Evolutionary conservation across 345 rosid species (phyloP).

Genomic region (Theobroma cacao): DNA sequence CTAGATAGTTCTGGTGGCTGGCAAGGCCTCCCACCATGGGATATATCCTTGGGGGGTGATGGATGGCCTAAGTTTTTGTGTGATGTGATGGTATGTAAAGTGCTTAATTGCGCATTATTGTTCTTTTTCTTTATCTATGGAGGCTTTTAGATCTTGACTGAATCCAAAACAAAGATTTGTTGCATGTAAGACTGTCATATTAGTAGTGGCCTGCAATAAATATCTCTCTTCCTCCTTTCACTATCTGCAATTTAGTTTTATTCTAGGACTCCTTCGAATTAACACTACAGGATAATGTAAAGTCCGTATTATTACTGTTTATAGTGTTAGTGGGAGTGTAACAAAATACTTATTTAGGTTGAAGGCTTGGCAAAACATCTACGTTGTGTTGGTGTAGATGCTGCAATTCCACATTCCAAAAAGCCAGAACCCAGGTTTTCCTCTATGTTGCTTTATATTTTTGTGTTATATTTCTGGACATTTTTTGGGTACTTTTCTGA

Average conservation of each 20-base stretch:
- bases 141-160: not conserved
- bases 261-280: not conserved
- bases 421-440: slow-evolving; percentile 76
- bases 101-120: not conserved
- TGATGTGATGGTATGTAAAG: slow-evolving; percentile 76
- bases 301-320: not conserved
- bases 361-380: slow-evolving; percentile 97
- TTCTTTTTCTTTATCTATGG: not conserved
- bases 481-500: not conserved
- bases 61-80: slow-evolving; percentile 87
- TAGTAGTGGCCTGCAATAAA: not conserved
- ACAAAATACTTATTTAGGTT: slow-evolving; percentile 42
- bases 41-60: slow-evolving; percentile 71
- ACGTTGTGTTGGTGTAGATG: slow-evolving; percentile 90
- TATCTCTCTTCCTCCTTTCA: not conserved
- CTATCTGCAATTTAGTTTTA: not conserved
- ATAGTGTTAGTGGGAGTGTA: slow-evolving; percentile 13
- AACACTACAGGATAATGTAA: not conserved
- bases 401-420: slow-evolving; percentile 65
- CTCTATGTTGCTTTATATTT: not conserved
- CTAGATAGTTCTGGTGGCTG: slow-evolving; percentile 43
- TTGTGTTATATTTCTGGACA: not conserved
- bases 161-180: not conserved
- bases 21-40: slow-evolving; percentile 94
- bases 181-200: not conserved